Evolutionary conservation across 805 yeast species (phyloP).

Genomic region (Jamesozyma hellenica): DNA sequence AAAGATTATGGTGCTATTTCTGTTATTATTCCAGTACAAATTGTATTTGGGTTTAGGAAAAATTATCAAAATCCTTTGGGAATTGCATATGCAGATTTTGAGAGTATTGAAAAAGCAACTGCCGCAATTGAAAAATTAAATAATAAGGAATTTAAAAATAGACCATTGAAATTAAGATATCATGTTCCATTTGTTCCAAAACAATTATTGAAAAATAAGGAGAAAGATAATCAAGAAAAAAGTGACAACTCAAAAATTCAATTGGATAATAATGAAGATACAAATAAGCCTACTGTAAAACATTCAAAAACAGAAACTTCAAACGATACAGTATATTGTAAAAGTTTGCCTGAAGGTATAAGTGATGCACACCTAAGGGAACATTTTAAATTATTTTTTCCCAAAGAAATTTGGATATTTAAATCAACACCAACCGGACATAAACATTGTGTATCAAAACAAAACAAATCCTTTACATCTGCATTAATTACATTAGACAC

Average conservation of each 20-base stretch:
- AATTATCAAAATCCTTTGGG: constrained; percentile 42
- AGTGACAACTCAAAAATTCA: not conserved
- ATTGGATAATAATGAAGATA: not conserved
- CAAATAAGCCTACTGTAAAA: not conserved
- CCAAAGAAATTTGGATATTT: constrained; percentile 40
- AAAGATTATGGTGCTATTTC: constrained; percentile 34
- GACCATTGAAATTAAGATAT: constrained; percentile 32
- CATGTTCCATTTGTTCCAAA: constrained; percentile 36
- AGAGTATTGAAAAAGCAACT: constrained; percentile 49
- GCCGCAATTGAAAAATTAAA: constrained; percentile 55
- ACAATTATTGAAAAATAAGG: constrained; percentile 1
- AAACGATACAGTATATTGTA: constrained; percentile 38
- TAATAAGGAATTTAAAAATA: constrained; percentile 44
- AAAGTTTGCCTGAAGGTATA: constrained; percentile 31
- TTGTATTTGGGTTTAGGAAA: constrained; percentile 37
- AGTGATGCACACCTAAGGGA: constrained; percentile 38
- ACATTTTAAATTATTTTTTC: constrained; percentile 36
- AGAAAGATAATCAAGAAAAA: not conserved
- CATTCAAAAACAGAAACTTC: constrained; percentile 23
- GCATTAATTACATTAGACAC: constrained; percentile 44
- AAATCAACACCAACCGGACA: constrained; percentile 14
- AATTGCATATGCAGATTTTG: constrained; percentile 76
- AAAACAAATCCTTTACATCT: constrained; percentile 26
- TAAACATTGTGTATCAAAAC: constrained; percentile 3
- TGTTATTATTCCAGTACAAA: constrained; percentile 46